These are phyloP conservation scores for Angophora floribunda DNA, from an alignment of 345 rosid genomes.

Conservation along the genomic window DNA sequence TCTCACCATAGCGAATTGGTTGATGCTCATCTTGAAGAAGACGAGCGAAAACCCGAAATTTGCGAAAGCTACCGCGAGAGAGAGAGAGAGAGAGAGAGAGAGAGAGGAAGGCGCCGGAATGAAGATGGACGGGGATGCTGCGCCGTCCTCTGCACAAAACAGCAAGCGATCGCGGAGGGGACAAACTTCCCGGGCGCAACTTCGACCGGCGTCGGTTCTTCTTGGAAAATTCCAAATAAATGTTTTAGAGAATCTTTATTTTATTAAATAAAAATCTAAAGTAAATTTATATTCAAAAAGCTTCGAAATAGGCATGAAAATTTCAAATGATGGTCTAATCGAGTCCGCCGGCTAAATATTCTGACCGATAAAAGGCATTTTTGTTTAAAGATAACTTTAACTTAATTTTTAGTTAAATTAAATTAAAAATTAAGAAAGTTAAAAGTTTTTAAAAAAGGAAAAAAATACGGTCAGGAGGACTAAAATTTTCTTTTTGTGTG, in stretches of 20 bases:
- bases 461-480: no score
- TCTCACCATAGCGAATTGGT: conserved; percentile 31
- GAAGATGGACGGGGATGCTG: not conserved
- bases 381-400: no score
- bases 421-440: no score
- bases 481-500: no score
- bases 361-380: rapidly evolving
- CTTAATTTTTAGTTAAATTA: not conserved
- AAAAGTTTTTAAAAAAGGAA: no score
- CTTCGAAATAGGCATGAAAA: not conserved
- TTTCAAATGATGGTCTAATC: not conserved
- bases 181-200: not conserved
- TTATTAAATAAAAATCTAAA: not conserved
- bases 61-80: not conserved
- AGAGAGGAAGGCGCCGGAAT: not conserved
- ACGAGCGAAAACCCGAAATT: not conserved
- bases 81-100: not conserved
- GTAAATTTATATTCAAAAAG: no score
- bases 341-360: no score
- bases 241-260: not conserved
- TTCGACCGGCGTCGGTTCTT: not conserved
- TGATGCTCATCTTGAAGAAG: conserved; percentile 17
- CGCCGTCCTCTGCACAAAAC: not conserved
- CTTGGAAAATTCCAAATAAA: not conserved
- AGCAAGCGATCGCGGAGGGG: not conserved